Evolutionary conservation across 106 monocot species (phyloP), one percentile per base, ranked within the genome.

Genomic region (Dioscorea alata): DNA sequence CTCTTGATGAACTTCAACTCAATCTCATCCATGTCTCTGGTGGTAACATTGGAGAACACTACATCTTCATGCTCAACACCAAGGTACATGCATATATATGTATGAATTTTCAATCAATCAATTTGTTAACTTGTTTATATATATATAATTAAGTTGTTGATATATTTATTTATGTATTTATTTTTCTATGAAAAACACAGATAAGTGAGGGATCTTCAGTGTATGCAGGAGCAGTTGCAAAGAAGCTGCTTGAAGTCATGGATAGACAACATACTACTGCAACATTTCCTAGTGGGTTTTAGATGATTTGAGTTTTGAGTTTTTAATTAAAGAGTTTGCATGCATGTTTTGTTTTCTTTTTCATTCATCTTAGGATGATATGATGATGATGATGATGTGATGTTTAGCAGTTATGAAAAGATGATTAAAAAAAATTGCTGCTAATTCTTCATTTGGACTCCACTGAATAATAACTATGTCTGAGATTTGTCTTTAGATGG

Each of bases 41-140:
- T 16, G 87, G 90, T 12, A 81, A 66, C 73, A 93, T 99, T n/a
- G 99, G 93, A 48, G 87, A 90, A 19, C 81, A 77, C 54, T 75
- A 88, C 59, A 73, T 90, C 74, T 93, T 90, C 83, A 80, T 99
- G 83, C 83, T 99, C 74, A 99, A 99, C 61, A 73, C 99, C 23
- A 99, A 99, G 99, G 94, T 94, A n/a, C 6, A 21, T 33, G 18
- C 16, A 13, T 64, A 49, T n/a, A 6, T 70, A 19, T 49, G 4
- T 18, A 59, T 15, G 48, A 17, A 48, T 9, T 13, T 2, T 5
- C 33, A 60, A 12, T 63, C 10, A 24, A 18, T 22, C 28, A 28
- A 28, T 1, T 28, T 31, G 52, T 73, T 18, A 20, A 22, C 22
- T 48, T 52, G 33, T 23, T 74, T 42, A 42, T 42, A 6, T 42